Conservation (phyloP, 352 stramenopile genomes). For the Phytophthora sansomeana region DNA sequence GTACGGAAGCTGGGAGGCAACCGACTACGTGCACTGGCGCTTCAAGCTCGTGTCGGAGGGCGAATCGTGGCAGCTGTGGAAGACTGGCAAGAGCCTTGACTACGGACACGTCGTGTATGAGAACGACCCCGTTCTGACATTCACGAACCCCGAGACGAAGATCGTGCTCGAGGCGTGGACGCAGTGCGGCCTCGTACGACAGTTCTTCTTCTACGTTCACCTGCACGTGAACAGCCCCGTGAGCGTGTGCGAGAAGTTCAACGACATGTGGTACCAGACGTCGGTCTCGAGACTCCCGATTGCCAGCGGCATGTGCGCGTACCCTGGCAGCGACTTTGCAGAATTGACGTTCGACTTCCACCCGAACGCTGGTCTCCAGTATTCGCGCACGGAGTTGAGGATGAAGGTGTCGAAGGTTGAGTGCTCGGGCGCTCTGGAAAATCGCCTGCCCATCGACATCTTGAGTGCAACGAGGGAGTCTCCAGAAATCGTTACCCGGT, state of each 20-base stretch:
- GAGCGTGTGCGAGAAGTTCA: constrained; percentile 60
- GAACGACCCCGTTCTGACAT: constrained; percentile 41
- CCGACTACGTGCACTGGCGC: constrained; percentile 71
- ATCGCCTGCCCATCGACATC: constrained; percentile 39
- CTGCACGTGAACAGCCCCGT: constrained; percentile 59
- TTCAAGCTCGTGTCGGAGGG: constrained; percentile 52
- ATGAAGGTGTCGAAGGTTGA: constrained; percentile 55
- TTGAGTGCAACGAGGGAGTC: constrained; percentile 42
- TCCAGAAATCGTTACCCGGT: constrained; percentile 59
- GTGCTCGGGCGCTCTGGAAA: constrained; percentile 48
- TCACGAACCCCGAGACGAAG: constrained; percentile 51
- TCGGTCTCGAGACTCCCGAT: constrained; percentile 44
- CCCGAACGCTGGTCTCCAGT: constrained; percentile 51
- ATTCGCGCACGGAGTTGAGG: constrained; percentile 40
- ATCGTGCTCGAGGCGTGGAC: constrained; percentile 70
- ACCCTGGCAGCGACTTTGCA: constrained; percentile 67
- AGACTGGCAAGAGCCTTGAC: constrained; percentile 21
- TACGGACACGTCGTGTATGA: constrained; percentile 25
- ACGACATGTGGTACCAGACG: constrained; percentile 78
- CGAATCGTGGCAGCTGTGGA: constrained; percentile 56
- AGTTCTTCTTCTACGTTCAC: constrained; percentile 58
- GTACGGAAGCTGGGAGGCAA: constrained; percentile 12
- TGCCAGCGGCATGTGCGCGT: constrained; percentile 50
- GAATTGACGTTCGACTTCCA: constrained; percentile 75
- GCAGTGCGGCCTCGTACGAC: constrained; percentile 55